Conservation (phyloP, 73 alveolate genomes). For the Symbiodinium natans region DNA sequence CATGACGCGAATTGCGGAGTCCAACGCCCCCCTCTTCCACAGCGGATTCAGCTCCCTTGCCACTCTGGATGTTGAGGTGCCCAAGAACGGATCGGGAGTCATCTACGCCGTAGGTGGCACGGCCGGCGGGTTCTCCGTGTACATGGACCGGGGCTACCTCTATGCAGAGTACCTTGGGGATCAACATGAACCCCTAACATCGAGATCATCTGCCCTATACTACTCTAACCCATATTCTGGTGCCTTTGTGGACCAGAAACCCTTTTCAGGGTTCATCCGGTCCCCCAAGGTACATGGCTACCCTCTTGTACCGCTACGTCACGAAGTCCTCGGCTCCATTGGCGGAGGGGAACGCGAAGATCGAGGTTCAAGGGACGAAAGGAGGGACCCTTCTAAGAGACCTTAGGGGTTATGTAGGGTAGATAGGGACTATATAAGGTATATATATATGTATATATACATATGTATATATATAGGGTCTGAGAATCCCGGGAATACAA, state of each 20-base stretch:
- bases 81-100: conserved; percentile 31
- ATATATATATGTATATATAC: no score
- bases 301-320: conserved; percentile 67
- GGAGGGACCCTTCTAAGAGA: no score
- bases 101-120: conserved; percentile 60
- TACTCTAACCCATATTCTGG: no score
- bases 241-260: no score
- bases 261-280: no score
- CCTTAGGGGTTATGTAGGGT: no score
- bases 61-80: conserved; percentile 46
- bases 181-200: no score
- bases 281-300: conserved; percentile 64
- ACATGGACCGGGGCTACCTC: conserved; percentile 49
- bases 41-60: conserved; percentile 28
- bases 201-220: no score
- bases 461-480: no score
- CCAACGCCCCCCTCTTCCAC: conserved; percentile 53
- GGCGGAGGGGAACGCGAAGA: neutral
- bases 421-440: no score
- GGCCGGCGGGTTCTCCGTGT: conserved; percentile 32
- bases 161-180: conserved; percentile 71
- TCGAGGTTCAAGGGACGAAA: no score
- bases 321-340: conserved; percentile 9
- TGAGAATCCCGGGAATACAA: no score
- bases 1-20: conserved; percentile 64